Base-by-base conservation (phyloP, 2,329 filamentous ascomycete genomes). In the Dothistroma septosporum region DNA sequence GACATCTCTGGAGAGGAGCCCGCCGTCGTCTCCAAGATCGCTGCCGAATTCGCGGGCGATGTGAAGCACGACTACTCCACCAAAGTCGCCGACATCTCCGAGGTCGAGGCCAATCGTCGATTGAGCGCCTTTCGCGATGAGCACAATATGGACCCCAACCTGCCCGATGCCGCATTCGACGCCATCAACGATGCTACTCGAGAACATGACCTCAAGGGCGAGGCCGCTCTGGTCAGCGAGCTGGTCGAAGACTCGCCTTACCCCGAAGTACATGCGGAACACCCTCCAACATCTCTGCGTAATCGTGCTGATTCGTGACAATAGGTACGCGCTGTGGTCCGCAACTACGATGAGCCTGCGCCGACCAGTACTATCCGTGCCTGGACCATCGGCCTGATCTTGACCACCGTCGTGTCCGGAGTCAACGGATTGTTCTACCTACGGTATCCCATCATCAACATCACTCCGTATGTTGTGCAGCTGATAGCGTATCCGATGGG, bases 391-490 rank as follows among this genome's bases (percentile, higher is more conserved):
- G 85, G 85, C 35, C 61, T 87, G 66, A 4, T 87, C 11, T 78
- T 87, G 49, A 84, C 84, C 61, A 87, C 85, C 0, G 69, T 87
- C 60, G 85, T 84, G n/a, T 85, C 85, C 1, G 82, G 57, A 2
- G 62, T 69, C 48, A 95, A 94, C 74, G 78, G 94, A 44, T 93
- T 96, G 77, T 96, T 95, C 79, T 92, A 90, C 53, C 80, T 95
- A 73, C 85, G 91, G 83, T 95, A 94, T 80, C 91, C 91, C 37
- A 93, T 90, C 76, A 90, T 95, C 75, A 88, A 87, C 61, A 93
- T 95, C 70, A 92, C 89, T 21, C 90, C 91, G 48, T 89, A 95
- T 67, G 94, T 96, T 78, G 90, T 91, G 24, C 81, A 93, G 69
- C 80, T 95, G 61, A 84, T 95, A 60, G 90, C 91, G 53, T 91